These are phyloP conservation scores for Ceriops zippeliana DNA, from an alignment of 345 rosid genomes.

Conservation along the genomic window DNA sequence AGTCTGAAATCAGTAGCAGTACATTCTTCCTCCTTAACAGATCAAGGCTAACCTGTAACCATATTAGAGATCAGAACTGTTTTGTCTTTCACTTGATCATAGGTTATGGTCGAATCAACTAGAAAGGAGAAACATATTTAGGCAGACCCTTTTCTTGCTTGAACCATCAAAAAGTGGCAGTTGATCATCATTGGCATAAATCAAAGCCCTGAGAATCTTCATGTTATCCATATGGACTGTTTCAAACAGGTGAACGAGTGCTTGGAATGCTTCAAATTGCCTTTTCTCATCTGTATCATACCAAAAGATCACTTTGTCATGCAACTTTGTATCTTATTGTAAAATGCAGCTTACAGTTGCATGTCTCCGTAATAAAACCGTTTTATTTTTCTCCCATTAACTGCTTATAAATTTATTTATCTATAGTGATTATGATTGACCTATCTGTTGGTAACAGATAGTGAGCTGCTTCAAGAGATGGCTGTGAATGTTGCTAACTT, in stretches of 20 bases:
- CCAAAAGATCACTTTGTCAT: neutral
- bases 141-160: slow-evolving; percentile 29
- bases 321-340: too few relatives aligned
- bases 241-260: slow-evolving; percentile 33
- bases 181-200: slow-evolving; percentile 39
- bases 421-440: slow-evolving; percentile 14
- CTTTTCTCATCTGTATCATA: slow-evolving; percentile 39
- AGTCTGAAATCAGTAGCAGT: slow-evolving; percentile 65
- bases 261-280: slow-evolving; percentile 38
- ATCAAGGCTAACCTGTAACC: slow-evolving; percentile 56
- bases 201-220: slow-evolving; percentile 37
- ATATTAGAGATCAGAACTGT: too few relatives aligned
- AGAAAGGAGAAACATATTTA: neutral
- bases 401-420: neutral
- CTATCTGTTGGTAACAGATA: slow-evolving; percentile 36
- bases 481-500: slow-evolving; percentile 42
- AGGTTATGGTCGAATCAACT: neutral
- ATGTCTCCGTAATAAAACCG: too few relatives aligned
- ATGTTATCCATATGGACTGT: slow-evolving; percentile 38
- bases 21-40: slow-evolving; percentile 66
- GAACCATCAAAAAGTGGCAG: slow-evolving; percentile 35
- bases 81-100: too few relatives aligned
- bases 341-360: too few relatives aligned
- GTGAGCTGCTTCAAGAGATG: slow-evolving; percentile 42
- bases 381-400: too few relatives aligned